Evolutionary conservation across 441 rosid genomes (phyloP).

Genomic region (Theobroma grandiflorum): DNA sequence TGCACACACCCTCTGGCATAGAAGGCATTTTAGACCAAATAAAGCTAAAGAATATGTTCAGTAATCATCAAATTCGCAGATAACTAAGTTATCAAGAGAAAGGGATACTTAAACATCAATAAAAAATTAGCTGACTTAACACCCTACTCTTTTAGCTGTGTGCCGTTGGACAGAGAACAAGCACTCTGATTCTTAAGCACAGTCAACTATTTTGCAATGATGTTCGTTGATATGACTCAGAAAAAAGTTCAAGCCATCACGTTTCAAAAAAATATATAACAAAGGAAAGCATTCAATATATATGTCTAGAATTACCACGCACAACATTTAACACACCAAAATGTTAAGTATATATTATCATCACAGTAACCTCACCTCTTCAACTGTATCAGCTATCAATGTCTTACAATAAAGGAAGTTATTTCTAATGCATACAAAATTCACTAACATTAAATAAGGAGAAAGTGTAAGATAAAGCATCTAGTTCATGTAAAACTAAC

Average conservation of each 20-base stretch:
- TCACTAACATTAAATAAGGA: background rate
- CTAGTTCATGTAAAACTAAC: conserved; percentile 12
- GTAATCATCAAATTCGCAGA: background rate
- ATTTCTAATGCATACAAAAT: background rate
- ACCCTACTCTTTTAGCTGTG: background rate
- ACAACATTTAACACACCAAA: conserved; percentile 4
- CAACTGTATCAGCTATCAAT: background rate
- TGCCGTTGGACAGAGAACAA: background rate
- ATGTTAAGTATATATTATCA: conserved; percentile 3
- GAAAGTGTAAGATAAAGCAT: background rate
- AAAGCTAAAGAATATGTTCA: conserved; percentile 13
- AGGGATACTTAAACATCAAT: background rate
- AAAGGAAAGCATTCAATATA: conserved; percentile 13
- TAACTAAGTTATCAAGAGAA: conserved; percentile 9
- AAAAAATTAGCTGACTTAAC: background rate
- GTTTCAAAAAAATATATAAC: conserved; percentile 15
- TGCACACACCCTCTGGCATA: background rate
- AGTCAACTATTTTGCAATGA: conserved; percentile 1
- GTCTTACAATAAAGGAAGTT: conserved; percentile 17
- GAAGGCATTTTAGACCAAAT: background rate
- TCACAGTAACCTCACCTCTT: conserved; percentile 7
- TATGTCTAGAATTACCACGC: background rate
- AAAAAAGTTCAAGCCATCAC: background rate
- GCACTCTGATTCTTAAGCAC: background rate
- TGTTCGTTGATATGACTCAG: background rate